phyloP scores from a whole-genome alignment of 345 rosid species.

The Gossypium raimondii region DNA sequence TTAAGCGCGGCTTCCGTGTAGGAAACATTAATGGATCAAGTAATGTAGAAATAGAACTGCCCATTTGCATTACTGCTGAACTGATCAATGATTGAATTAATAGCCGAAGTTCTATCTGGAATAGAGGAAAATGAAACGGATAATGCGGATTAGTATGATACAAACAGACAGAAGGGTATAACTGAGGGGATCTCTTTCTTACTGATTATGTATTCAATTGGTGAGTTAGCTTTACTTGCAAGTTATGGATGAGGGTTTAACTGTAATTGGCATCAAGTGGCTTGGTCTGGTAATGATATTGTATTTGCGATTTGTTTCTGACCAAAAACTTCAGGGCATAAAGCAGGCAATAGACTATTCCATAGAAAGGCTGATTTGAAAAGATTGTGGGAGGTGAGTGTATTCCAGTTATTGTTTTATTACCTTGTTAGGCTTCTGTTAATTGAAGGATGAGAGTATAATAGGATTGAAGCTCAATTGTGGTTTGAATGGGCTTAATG shows the following conservation, averaged over 20 bases:
- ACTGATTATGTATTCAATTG: not conserved
- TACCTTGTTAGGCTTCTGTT: not conserved
- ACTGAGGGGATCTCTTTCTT: not conserved
- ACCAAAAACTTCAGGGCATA: not conserved
- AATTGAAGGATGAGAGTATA: not conserved
- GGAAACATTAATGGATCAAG: not conserved
- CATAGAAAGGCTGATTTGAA: not conserved
- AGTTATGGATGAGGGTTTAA: not conserved
- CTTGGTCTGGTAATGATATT: not conserved
- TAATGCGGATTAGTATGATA: not conserved
- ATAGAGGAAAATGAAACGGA: not conserved
- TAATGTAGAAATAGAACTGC: not conserved
- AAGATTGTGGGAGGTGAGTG: constrained; percentile 1
- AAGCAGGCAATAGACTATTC: not conserved
- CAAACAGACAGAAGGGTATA: not conserved
- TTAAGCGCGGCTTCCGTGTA: not conserved
- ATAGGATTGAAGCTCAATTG: not conserved
- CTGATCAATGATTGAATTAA: not conserved
- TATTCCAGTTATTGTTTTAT: not conserved
- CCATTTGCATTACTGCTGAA: not conserved
- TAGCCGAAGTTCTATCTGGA: not conserved
- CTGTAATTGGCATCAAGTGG: not conserved
- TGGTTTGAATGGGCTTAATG: not conserved
- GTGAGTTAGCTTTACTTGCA: not conserved
- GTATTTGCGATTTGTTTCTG: not conserved